Evolutionary conservation across 768 basidiomycete species (phyloP).

Genomic region (Podaxis sp.): DNA sequence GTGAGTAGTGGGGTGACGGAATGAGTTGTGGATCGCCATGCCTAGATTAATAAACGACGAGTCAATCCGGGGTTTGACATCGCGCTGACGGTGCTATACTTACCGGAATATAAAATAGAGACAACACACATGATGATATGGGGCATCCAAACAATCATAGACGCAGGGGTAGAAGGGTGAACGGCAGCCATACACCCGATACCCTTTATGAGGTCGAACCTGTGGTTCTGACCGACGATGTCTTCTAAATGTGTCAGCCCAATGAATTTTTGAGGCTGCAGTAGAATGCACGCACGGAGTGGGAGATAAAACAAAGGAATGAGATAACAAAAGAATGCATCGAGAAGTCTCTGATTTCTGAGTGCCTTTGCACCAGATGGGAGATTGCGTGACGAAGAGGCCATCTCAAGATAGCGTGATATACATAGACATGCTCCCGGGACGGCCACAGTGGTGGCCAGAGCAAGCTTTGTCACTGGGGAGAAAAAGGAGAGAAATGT

Average conservation of each 20-base stretch:
- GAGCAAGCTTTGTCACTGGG: conserved; percentile 53
- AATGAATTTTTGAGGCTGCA: not conserved
- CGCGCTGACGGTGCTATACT: not conserved
- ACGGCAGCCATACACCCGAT: conserved; percentile 53
- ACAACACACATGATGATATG: conserved; percentile 40
- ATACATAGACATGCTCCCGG: conserved; percentile 60
- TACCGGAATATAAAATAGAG: conserved; percentile 43
- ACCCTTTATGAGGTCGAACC: conserved; percentile 59
- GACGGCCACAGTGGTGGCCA: conserved; percentile 53
- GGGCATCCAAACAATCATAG: conserved; percentile 44
- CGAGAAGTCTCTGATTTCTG: conserved; percentile 41
- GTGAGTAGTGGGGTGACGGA: conserved; percentile 19
- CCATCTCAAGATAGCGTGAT: conserved; percentile 48
- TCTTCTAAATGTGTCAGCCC: conserved; percentile 33
- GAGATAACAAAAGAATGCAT: conserved; percentile 47
- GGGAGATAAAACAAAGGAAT: conserved; percentile 57
- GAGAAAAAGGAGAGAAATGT: not conserved
- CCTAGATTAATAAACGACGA: conserved; percentile 21
- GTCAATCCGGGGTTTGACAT: not conserved
- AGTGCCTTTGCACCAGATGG: conserved; percentile 29
- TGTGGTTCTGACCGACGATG: conserved; percentile 54
- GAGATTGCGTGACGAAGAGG: conserved; percentile 45
- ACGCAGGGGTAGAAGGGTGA: conserved; percentile 39
- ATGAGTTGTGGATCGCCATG: conserved; percentile 33
- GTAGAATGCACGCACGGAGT: conserved; percentile 45